Percentiles rank a stretch among this genome's conserved stretches.
phyloP scores from a whole-genome alignment of 768 basidiomycete species.

The Hericium rajendrae region DNA sequence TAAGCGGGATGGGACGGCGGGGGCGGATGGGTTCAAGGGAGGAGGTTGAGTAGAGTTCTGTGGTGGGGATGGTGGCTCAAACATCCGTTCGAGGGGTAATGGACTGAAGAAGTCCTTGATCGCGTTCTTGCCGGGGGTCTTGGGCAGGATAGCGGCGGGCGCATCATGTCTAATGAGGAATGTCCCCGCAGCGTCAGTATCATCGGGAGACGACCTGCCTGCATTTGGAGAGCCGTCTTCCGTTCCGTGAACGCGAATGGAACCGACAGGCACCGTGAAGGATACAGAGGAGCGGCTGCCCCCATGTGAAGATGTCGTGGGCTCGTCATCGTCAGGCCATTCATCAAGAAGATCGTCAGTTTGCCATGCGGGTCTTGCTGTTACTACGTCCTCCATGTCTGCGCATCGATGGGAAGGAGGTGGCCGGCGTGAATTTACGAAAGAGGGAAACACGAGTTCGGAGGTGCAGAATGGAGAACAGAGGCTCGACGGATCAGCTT shows the following conservation, averaged over 20 bases:
- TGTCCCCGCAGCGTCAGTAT: conserved; percentile 44
- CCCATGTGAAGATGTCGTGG: conserved; percentile 16
- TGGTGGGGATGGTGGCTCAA: conserved; percentile 86
- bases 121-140: conserved; percentile 56
- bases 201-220: conserved; percentile 4
- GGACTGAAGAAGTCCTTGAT: conserved; percentile 86
- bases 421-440: no score
- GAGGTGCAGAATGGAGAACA: no score
- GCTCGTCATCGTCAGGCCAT: conserved; percentile 60
- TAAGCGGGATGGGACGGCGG: conserved; percentile 25
- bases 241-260: conserved; percentile 30
- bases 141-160: conserved; percentile 47
- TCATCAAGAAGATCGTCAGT: conserved; percentile 88
- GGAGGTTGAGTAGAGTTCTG: conserved; percentile 11
- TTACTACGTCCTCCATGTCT: no score
- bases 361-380: conserved; percentile 60
- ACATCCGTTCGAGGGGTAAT: conserved; percentile 81
- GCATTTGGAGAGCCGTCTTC: conserved; percentile 18
- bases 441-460: no score
- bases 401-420: no score
- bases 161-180: conserved; percentile 69
- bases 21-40: conserved; percentile 12
- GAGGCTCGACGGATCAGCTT: no score
- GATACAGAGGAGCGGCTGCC: conserved; percentile 16
- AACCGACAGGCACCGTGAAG: conserved; percentile 41